These are phyloP conservation scores for Daedalea quercina DNA, from an alignment of 768 basidiomycete species.

Conservation along the genomic window DNA sequence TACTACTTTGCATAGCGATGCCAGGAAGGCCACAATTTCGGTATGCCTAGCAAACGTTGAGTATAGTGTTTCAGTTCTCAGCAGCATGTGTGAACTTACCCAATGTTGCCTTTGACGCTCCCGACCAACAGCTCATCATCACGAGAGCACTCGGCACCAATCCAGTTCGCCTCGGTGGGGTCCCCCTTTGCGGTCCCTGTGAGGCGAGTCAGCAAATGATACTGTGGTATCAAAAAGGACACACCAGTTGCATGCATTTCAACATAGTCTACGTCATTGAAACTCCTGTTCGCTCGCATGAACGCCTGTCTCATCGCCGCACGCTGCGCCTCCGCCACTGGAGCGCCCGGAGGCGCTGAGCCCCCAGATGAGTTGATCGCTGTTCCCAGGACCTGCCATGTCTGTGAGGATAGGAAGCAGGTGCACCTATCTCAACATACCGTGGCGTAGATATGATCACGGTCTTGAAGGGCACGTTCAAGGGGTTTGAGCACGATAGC, in stretches of 20 bases:
- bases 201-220: not conserved
- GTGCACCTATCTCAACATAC: slow-evolving; percentile 16
- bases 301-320: slow-evolving; percentile 34
- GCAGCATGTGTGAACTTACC: slow-evolving; percentile 30
- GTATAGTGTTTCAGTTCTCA: not conserved
- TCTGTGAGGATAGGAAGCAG: not conserved
- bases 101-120: slow-evolving; percentile 42
- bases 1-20: slow-evolving; percentile 36
- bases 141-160: slow-evolving; percentile 30
- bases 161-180: slow-evolving; percentile 44
- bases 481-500: slow-evolving; percentile 36
- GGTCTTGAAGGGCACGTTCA: slow-evolving; percentile 29
- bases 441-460: slow-evolving; percentile 34
- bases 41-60: slow-evolving; percentile 23
- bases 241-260: slow-evolving; percentile 45
- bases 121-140: slow-evolving; percentile 31
- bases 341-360: slow-evolving; percentile 29
- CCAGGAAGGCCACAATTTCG: slow-evolving; percentile 38
- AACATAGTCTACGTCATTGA: slow-evolving; percentile 39
- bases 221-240: not conserved
- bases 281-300: slow-evolving; percentile 22
- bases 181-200: slow-evolving; percentile 39
- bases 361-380: slow-evolving; percentile 32
- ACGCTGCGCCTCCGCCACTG: slow-evolving; percentile 30
- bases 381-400: slow-evolving; percentile 31